Percentiles rank a stretch among this genome's conserved stretches.
Evolutionary conservation across 345 rosid species (phyloP).

Genomic region (Noccaea bulbosa): DNA sequence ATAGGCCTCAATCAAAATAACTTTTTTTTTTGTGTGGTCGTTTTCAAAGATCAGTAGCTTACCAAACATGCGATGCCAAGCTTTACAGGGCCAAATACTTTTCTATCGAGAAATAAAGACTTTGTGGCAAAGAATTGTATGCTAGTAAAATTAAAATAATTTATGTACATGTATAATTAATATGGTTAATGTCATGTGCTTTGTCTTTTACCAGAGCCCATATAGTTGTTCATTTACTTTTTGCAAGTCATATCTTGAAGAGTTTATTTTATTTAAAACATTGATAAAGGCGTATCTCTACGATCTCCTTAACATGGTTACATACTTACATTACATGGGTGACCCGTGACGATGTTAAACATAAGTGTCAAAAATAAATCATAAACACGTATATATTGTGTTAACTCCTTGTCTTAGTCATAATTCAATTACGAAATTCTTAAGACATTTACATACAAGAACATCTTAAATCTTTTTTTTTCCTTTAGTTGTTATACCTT

Average conservation of each 20-base stretch:
- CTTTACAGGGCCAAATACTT: slow-evolving; percentile 26
- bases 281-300: background rate
- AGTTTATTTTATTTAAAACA: background rate
- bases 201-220: slow-evolving; percentile 9
- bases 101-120: slow-evolving; percentile 28
- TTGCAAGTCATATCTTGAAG: slow-evolving; percentile 2
- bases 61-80: slow-evolving; percentile 42
- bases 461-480: too few species aligned
- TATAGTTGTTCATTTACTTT: background rate
- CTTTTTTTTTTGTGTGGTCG: slow-evolving; percentile 8
- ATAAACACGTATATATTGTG: too few species aligned
- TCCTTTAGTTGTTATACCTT: too few species aligned
- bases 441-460: too few species aligned
- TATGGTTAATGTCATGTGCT: slow-evolving; percentile 25
- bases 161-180: slow-evolving; percentile 18
- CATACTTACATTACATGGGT: too few species aligned
- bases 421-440: too few species aligned
- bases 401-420: too few species aligned
- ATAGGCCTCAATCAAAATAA: background rate
- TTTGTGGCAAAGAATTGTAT: slow-evolving; percentile 35
- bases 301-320: background rate
- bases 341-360: too few species aligned
- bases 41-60: slow-evolving; percentile 33
- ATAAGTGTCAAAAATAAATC: too few species aligned
- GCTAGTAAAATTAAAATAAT: slow-evolving; percentile 15